A percentile compares a stretch with the other conserved stretches of the same genome.
phyloP scores from a whole-genome alignment of 345 rosid genomes.

The Brassica carinata region DNA sequence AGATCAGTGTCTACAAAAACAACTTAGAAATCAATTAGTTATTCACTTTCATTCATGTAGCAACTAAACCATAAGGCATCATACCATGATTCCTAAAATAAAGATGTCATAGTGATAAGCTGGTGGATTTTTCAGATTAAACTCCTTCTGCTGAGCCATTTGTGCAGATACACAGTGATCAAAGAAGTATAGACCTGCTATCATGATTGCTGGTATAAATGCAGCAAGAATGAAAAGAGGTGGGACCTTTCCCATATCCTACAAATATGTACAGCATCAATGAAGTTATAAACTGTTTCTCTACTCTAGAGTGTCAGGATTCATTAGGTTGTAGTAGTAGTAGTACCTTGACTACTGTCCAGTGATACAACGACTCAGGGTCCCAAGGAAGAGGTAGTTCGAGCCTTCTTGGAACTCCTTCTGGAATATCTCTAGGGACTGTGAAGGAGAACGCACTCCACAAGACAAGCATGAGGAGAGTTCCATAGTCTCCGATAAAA shows the following conservation, averaged over 20 bases:
- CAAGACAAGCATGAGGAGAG: constrained; percentile 72
- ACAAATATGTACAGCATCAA: constrained; percentile 21
- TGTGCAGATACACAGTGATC: constrained; percentile 89
- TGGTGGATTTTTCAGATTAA: constrained; percentile 79
- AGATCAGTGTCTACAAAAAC: constrained; percentile 65
- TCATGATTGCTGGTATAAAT: constrained; percentile 75
- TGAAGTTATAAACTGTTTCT: neutral
- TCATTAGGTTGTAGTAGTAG: neutral
- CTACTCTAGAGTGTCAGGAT: neutral
- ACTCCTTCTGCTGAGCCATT: constrained; percentile 85
- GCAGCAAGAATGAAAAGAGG: constrained; percentile 65
- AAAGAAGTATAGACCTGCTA: constrained; percentile 79
- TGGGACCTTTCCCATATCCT: constrained; percentile 84
- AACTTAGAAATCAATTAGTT: constrained; percentile 4
- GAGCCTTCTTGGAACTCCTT: constrained; percentile 79
- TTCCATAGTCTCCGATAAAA: constrained; percentile 79
- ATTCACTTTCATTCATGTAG: neutral
- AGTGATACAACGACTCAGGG: constrained; percentile 57
- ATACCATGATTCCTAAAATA: constrained; percentile 62
- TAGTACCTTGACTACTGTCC: constrained; percentile 74
- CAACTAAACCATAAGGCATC: neutral
- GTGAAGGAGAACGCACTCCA: constrained; percentile 74
- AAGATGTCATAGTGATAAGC: constrained; percentile 81
- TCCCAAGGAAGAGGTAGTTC: constrained; percentile 70
- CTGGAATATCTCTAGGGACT: constrained; percentile 54